Evolutionary conservation across 495 filamentous ascomycete genomes (phyloP).

Genomic region (Jackrogersella minutella): DNA sequence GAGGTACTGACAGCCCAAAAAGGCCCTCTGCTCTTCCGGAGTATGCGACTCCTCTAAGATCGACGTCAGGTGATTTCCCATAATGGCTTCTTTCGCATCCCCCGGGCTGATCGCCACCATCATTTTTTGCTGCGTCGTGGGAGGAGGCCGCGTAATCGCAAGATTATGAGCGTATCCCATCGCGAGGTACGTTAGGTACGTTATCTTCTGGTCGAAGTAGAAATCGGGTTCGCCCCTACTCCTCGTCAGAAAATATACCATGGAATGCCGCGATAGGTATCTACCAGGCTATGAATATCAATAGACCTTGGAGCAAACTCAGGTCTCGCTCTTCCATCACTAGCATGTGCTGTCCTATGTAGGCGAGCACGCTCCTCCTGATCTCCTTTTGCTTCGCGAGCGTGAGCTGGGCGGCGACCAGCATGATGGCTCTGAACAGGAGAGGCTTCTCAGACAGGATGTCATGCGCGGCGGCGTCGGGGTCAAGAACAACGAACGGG

Average conservation of each 20-base stretch:
- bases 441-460: constrained; percentile 41
- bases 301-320: constrained; percentile 44
- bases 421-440: constrained; percentile 43
- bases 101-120: constrained; percentile 26
- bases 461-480: constrained; percentile 35
- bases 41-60: constrained; percentile 34
- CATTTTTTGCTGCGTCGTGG: constrained; percentile 32
- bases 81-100: constrained; percentile 22
- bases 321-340: constrained; percentile 44
- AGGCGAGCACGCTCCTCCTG: constrained; percentile 42
- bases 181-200: constrained; percentile 43
- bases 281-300: constrained; percentile 47
- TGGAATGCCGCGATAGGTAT: background rate
- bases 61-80: constrained; percentile 16
- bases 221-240: constrained; percentile 36
- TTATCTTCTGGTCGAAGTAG: constrained; percentile 41
- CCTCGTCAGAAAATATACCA: background rate
- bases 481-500: constrained; percentile 44
- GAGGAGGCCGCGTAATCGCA: constrained; percentile 38
- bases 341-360: constrained; percentile 44
- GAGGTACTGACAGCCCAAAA: constrained; percentile 47
- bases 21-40: constrained; percentile 44
- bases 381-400: constrained; percentile 40
- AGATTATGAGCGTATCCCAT: constrained; percentile 49
- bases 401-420: constrained; percentile 40